Evolutionary conservation across 2,329 filamentous ascomycete species (phyloP).

Genomic region (Thelonectria discophora): DNA sequence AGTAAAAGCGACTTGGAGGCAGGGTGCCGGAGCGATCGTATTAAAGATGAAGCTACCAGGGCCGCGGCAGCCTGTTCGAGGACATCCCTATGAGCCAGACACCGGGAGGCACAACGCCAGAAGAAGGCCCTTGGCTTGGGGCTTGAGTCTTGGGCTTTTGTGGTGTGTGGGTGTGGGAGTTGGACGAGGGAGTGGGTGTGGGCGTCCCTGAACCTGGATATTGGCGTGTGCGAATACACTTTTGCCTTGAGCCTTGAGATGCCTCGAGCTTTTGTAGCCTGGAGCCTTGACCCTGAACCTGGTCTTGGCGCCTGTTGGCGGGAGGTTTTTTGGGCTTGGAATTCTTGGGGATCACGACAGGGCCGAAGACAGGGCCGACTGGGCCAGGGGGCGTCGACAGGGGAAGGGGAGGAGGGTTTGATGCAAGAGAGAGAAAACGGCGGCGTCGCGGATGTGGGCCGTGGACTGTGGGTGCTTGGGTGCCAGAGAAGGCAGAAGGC

Average conservation of each 20-base stretch:
- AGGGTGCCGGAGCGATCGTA: conserved; percentile 30
- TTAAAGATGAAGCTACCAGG: conserved; percentile 41
- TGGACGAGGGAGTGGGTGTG: conserved; percentile 7
- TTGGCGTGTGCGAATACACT: conserved; percentile 11
- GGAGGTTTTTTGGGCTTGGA: conserved; percentile 41
- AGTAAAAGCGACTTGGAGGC: conserved; percentile 12
- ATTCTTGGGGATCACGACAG: conserved; percentile 42
- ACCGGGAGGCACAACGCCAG: conserved; percentile 7
- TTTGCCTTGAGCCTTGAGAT: conserved; percentile 25
- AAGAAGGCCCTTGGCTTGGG: conserved; percentile 11
- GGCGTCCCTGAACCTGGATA: conserved; percentile 10
- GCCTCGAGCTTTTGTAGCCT: conserved; percentile 18
- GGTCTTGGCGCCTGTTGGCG: conserved; percentile 26
- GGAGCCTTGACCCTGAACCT: conserved; percentile 25
- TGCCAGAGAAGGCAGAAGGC: conserved; percentile 35
- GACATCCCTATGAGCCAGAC: conserved; percentile 6
- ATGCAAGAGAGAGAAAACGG: conserved; percentile 43
- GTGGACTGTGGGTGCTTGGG: conserved; percentile 25
- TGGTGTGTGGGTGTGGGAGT: conserved; percentile 16
- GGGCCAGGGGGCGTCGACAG: conserved; percentile 34
- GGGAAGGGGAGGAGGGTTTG: conserved; percentile 24
- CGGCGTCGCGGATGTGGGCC: conserved; percentile 35
- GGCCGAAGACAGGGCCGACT: conserved; percentile 28
- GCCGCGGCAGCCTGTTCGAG: conserved; percentile 26
- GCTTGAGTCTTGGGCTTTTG: conserved; percentile 1